A percentile compares a stretch with the other conserved stretches of the same genome.
Evolutionary conservation across 768 basidiomycete genomes (phyloP).

Genomic region (Mycena albidolilacea): DNA sequence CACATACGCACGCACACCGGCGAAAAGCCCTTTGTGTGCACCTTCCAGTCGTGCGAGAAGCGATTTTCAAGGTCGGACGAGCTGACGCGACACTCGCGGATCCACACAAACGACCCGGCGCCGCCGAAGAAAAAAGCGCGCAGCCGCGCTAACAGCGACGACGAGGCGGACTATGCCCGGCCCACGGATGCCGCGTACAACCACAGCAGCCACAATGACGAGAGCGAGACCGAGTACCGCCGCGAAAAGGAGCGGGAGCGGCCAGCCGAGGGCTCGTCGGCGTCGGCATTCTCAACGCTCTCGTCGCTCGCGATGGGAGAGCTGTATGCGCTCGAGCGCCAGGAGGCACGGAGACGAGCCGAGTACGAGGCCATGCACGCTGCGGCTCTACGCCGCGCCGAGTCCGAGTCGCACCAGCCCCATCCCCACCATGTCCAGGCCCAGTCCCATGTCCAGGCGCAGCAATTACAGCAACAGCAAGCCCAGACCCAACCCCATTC

Average conservation of each 20-base stretch:
- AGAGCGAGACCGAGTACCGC: background rate
- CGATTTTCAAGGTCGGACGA: slow-evolving; percentile 99
- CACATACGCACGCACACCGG: slow-evolving; percentile 99
- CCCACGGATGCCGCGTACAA: slow-evolving; percentile 50
- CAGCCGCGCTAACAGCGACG: slow-evolving; percentile 85
- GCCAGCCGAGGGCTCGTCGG: background rate
- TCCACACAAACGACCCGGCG: slow-evolving; percentile 80
- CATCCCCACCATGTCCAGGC: background rate
- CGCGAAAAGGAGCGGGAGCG: too few species aligned
- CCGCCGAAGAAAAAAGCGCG: slow-evolving; percentile 79
- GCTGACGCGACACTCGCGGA: slow-evolving; percentile 94
- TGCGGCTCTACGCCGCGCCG: slow-evolving; percentile 77
- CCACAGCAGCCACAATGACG: slow-evolving; percentile 20
- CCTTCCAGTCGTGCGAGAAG: slow-evolving; percentile 95
- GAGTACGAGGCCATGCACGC: slow-evolving; percentile 88
- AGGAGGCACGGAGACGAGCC: slow-evolving; percentile 87
- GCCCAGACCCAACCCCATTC: background rate
- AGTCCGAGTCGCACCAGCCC: slow-evolving; percentile 45
- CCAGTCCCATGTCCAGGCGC: background rate
- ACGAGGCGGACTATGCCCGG: slow-evolving; percentile 74
- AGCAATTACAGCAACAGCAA: background rate
- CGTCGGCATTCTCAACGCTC: slow-evolving; percentile 71
- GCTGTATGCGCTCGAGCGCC: slow-evolving; percentile 88
- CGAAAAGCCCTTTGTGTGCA: slow-evolving; percentile 97
- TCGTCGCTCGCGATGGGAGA: slow-evolving; percentile 90